Percentiles rank a stretch among this genome's conserved stretches.
Conservation (phyloP, 2,329 filamentous ascomycete genomes). For the Amauroascus verrucosus region DNA sequence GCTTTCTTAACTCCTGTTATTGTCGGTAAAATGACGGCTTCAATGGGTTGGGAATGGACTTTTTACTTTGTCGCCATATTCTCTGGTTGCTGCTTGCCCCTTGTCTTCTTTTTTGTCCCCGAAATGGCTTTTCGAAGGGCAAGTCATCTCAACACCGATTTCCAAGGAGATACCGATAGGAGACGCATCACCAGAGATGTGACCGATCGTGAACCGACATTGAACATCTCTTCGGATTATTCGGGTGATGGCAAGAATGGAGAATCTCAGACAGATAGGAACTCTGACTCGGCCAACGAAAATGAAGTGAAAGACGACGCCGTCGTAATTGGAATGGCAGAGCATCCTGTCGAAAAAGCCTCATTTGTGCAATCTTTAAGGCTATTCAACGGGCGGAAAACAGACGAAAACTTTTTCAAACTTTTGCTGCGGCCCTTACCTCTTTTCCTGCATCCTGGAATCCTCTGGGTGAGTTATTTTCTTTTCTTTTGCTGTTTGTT, state of each 20-base stretch:
- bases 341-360: constrained; percentile 35
- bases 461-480: constrained; percentile 61
- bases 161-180: constrained; percentile 32
- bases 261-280: constrained; percentile 4
- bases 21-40: constrained; percentile 71
- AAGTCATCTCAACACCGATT: constrained; percentile 58
- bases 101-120: constrained; percentile 68
- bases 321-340: background rate
- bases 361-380: constrained; percentile 52
- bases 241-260: background rate
- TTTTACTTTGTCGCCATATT: constrained; percentile 88
- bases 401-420: constrained; percentile 60
- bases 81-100: constrained; percentile 56
- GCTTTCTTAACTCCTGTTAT: constrained; percentile 77
- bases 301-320: constrained; percentile 12
- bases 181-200: constrained; percentile 12
- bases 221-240: background rate
- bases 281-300: constrained; percentile 5
- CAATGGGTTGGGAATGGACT: constrained; percentile 72
- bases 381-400: constrained; percentile 73
- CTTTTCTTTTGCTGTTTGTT: too few relatives aligned
- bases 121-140: constrained; percentile 71
- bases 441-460: constrained; percentile 72
- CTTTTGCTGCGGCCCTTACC: constrained; percentile 64
- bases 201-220: constrained; percentile 1